Base-by-base conservation (phyloP, 768 basidiomycete species). In the Suillus occidentalis region DNA sequence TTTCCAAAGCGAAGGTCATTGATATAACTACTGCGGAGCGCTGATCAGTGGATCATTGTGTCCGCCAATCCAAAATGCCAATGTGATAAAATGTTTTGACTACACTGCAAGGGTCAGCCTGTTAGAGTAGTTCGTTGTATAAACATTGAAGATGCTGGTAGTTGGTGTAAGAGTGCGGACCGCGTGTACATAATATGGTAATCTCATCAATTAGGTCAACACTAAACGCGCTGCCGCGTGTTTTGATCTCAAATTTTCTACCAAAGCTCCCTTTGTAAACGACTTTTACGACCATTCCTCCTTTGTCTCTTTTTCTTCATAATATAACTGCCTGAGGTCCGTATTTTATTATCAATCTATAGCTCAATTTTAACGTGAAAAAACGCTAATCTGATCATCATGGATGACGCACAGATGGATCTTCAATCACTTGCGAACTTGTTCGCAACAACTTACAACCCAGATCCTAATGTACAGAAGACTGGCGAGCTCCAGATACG, bases 391-490 rank as follows among this genome's bases (percentile, higher is more conserved):
- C 61, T 63, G 12, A 60, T 39, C n/a, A 59, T 40, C 22, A 63
- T 59, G 40, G 14, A 60, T 53, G 18, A 10, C 14, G 20, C 40
- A 58, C 65, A 72, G 66, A 91, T 92, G 91, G 91, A 92, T 76
- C 80, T 91, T 58, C 88, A 89, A 74, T 85, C 87, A 16, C 81
- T 95, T 63, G 89, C 90, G 9, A 85, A 86, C 69, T 87, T 95
- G 59, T 94, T 95, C 72, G 83, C 90, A 7, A 88, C 89, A 39
- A 93, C 92, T 8, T 89, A 87, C 78, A 91, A 84, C 72, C 83
- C 90, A 7, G 91, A 97, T 78, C 92, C 94, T 61, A 95, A 95
- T 80, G 85, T 90, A 65, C 89, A 94, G 69, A 92, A 92, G 72
- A 81, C 91, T 43, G 91, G 89, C 53, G 94, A 97, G 76, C 85